Percentiles rank a stretch among this genome's conserved stretches.
phyloP scores from a whole-genome alignment of 2,329 filamentous ascomycete species.

The Sclerotinia subarctica region DNA sequence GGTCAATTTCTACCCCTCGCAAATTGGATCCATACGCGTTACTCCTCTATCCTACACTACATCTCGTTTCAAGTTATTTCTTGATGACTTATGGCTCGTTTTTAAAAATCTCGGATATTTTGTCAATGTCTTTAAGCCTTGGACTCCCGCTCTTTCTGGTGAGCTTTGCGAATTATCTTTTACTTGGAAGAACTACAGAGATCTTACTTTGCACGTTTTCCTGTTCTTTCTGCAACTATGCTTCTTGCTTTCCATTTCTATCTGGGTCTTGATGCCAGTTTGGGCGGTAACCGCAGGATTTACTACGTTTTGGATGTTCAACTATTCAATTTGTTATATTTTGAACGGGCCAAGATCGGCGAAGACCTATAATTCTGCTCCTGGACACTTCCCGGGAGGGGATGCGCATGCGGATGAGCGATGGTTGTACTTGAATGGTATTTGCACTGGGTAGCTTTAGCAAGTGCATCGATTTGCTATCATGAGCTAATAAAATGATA shows the following conservation, averaged over 20 bases:
- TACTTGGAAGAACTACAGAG: constrained; percentile 54
- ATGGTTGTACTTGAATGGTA: constrained; percentile 80
- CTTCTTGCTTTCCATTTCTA: constrained; percentile 58
- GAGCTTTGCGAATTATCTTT: constrained; percentile 58
- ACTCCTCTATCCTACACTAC: constrained; percentile 24
- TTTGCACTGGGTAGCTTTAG: constrained; percentile 55
- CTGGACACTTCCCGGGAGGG: constrained; percentile 49
- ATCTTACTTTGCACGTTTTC: constrained; percentile 55
- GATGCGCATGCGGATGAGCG: constrained; percentile 57
- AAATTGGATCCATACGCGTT: constrained; percentile 52
- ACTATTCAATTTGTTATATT: constrained; percentile 50
- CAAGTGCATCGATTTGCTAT: constrained; percentile 2
- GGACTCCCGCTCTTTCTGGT: constrained; percentile 1
- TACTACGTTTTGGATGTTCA: constrained; percentile 47
- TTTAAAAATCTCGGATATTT: constrained; percentile 42
- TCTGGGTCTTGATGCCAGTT: constrained; percentile 47
- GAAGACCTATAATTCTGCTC: constrained; percentile 50
- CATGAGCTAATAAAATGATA: constrained; percentile 32
- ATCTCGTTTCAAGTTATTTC: constrained; percentile 23
- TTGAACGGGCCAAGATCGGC: constrained; percentile 49
- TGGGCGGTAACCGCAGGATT: constrained; percentile 46
- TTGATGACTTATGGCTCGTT: constrained; percentile 4
- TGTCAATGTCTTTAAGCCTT: background rate
- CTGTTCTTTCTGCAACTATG: constrained; percentile 56
- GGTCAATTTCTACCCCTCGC: constrained; percentile 53